phyloP scores from a whole-genome alignment of 164 flowering plant species.

The Hamamelis virginiana region DNA sequence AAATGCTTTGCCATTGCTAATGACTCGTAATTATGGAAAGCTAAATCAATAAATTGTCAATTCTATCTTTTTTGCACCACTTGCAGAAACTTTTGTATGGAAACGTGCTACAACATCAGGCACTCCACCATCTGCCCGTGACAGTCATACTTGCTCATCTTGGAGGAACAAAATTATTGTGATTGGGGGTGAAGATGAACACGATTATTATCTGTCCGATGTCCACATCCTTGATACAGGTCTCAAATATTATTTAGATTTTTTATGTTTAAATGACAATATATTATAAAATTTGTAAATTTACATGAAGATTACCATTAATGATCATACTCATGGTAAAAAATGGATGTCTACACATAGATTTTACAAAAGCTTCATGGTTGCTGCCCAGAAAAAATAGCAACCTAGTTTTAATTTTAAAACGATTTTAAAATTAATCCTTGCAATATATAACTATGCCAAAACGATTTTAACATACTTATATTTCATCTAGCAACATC shows the following conservation, averaged over 20 bases:
- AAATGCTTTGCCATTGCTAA: not conserved
- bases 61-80: not conserved
- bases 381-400: no score
- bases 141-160: constrained; percentile 93
- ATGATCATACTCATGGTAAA: no score
- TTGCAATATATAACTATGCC: no score
- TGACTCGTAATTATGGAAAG: not conserved
- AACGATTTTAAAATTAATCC: no score
- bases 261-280: not conserved
- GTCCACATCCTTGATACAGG: constrained; percentile 94
- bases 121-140: constrained; percentile 82
- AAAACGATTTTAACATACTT: no score
- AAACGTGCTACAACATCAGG: constrained; percentile 70
- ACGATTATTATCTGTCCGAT: constrained; percentile 83
- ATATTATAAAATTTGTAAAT: not conserved
- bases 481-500: no score
- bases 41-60: not conserved
- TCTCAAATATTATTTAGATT: constrained; percentile 14
- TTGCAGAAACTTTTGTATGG: constrained; percentile 84
- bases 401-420: no score
- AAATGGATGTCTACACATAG: no score
- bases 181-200: constrained; percentile 91
- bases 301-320: no score
- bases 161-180: constrained; percentile 83
- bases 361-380: no score